phyloP scores from a whole-genome alignment of 345 rosid genomes.

The Viola odorata region DNA sequence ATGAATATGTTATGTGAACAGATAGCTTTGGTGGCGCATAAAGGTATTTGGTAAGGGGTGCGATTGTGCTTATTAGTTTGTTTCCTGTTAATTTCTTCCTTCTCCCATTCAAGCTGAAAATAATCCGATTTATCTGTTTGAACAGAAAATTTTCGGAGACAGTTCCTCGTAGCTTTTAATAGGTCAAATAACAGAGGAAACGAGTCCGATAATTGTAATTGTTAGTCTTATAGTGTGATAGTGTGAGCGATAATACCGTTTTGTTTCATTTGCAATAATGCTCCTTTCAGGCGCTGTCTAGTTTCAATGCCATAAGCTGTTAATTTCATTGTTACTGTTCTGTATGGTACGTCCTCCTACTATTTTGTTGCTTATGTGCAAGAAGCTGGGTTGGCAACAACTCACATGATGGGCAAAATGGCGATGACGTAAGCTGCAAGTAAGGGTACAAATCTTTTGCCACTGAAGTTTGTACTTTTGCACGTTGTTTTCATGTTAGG shows the following conservation, averaged over 20 bases:
- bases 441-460: too few relatives aligned
- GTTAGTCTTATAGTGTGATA: conserved; percentile 30
- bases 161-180: conserved; percentile 20
- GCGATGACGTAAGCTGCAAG: too few relatives aligned
- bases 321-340: too few relatives aligned
- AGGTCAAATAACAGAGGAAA: conserved; percentile 27
- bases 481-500: too few relatives aligned
- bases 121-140: conserved; percentile 35
- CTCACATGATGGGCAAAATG: too few relatives aligned
- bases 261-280: conserved; percentile 14
- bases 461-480: too few relatives aligned
- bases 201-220: conserved; percentile 26
- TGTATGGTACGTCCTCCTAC: too few relatives aligned
- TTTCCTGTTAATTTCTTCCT: conserved; percentile 25
- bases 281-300: conserved; percentile 9
- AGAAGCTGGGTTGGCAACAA: too few relatives aligned
- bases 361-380: too few relatives aligned
- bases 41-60: conserved; percentile 37
- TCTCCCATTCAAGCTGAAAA: conserved; percentile 25
- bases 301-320: neutral
- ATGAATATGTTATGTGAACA: conserved; percentile 21
- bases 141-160: conserved; percentile 25
- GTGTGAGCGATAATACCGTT: conserved; percentile 15
- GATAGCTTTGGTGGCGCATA: conserved; percentile 25
- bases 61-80: conserved; percentile 20